Conservation (phyloP, 2,329 filamentous ascomycete species). For the Apiospora kogelbergensis region DNA sequence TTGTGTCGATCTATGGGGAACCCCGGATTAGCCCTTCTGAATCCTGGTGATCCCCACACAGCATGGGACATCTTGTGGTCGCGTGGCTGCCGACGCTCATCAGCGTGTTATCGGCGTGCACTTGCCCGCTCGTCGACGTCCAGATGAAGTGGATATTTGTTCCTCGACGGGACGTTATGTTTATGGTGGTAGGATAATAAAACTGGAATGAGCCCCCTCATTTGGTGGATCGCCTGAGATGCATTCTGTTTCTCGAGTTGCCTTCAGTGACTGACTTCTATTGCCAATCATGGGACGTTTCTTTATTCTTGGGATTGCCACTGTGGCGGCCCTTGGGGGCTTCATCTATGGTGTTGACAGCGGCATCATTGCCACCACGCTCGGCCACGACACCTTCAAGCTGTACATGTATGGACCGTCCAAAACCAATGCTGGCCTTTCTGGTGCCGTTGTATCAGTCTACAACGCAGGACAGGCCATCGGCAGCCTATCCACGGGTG, state of each 20-base stretch:
- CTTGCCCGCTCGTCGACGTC: not conserved
- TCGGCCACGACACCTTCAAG: slow-evolving; percentile 32
- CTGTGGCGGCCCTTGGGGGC: slow-evolving; percentile 23
- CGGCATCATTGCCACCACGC: slow-evolving; percentile 34
- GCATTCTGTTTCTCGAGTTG: too few relatives aligned
- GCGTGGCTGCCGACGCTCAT: not conserved
- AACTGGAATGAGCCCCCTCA: not conserved
- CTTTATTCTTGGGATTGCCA: slow-evolving; percentile 21
- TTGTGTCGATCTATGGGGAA: not conserved
- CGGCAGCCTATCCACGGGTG: slow-evolving; percentile 30
- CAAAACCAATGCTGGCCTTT: not conserved
- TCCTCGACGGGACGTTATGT: rapidly evolving
- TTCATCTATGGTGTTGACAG: slow-evolving; percentile 22
- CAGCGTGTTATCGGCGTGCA: not conserved
- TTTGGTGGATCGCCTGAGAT: not conserved
- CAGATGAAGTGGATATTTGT: rapidly evolving
- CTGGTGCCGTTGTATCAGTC: not conserved
- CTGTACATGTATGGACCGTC: slow-evolving; percentile 31
- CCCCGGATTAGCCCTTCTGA: not conserved
- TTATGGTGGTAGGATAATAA: not conserved
- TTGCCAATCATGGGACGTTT: not conserved
- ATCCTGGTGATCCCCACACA: not conserved
- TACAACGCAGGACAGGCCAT: slow-evolving; percentile 22
- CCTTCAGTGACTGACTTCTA: not conserved
- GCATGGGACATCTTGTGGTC: not conserved